Evolutionary conservation across 2,329 filamentous ascomycete genomes (phyloP), one percentile per base, ranked within the genome.

Genomic region (Curvularia sp.): DNA sequence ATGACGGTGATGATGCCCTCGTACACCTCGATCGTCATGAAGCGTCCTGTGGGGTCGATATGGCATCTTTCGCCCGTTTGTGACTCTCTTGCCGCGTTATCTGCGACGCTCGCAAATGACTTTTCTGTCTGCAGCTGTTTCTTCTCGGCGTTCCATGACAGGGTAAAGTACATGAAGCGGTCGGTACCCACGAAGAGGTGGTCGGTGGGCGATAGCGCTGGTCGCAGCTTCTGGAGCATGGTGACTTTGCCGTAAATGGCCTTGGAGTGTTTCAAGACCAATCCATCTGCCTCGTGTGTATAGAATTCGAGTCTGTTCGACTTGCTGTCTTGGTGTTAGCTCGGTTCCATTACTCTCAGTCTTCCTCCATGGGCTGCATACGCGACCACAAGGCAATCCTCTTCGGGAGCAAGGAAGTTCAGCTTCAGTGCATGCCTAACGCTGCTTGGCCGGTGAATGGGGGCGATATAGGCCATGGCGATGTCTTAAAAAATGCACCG

Each of bases 111-210:
- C 42, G 85, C 80, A 74, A 84, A 86, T 59, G 80, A 83, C 76
- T 86, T 83, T 64, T 87, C 73, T 3, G 86, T 89, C 36, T 78
- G 78, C 13, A 88, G 76, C 53, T 83, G 78, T 19, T 80, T 82
- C 23, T 72, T 78, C 1, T 84, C 77, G 0, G 83, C 71, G 68
- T 97, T 88, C 93, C 95, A 99, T 15, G 84, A 87, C 19, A 97
- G 78, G 1, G 92, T 96, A 76, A 98, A 97, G 79, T 97, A 98
- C 70, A 93, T 89, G 67, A 91, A 90, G 54, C 90, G 87, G 73
- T 97, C 90, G 46, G 95, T 99, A 49, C 93, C 94, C 56, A 99
- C 85, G 74, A 99, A 97, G 60, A 99, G 86, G 61, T 97, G 87
- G 67, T 98, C 93, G 47, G 88, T 92, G 5, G 83, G 78, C 27